These are phyloP conservation scores for Talaromyces marneffei DNA, from an alignment of 2,329 filamentous ascomycete genomes.

Conservation along the genomic window DNA sequence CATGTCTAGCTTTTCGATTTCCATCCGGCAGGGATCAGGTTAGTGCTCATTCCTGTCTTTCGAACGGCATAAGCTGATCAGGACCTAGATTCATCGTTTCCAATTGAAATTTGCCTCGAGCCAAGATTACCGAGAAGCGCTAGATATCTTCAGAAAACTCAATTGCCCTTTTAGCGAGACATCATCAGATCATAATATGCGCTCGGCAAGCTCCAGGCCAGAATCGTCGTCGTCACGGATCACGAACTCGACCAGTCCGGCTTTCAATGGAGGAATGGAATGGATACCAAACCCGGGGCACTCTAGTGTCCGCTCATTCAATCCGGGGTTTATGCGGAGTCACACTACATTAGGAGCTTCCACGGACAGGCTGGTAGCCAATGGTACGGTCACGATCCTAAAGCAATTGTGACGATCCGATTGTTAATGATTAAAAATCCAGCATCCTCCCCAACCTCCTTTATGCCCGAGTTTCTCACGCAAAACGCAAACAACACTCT, in stretches of 20 bases:
- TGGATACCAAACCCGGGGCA: background rate
- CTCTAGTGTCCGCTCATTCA: background rate
- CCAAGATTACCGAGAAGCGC: conserved; percentile 36
- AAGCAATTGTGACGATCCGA: no score
- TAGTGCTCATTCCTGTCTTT: background rate
- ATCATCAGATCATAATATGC: conserved; percentile 21
- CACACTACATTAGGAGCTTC: conserved; percentile 11
- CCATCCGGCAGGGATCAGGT: conserved; percentile 28
- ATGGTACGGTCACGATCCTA: conserved; percentile 2
- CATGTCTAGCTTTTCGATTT: conserved; percentile 44
- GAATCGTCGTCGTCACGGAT: conserved; percentile 26
- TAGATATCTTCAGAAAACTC: conserved; percentile 37
- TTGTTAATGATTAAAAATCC: background rate
- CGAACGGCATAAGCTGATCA: conserved; percentile 14
- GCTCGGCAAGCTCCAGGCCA: conserved; percentile 18
- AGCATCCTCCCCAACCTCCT: conserved; percentile 9
- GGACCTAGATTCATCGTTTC: conserved; percentile 38
- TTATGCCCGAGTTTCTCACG: background rate
- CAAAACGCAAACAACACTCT: background rate
- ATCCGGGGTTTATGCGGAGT: conserved; percentile 8
- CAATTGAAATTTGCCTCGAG: conserved; percentile 40
- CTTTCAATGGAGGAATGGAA: background rate
- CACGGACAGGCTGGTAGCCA: background rate
- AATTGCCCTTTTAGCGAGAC: conserved; percentile 42
- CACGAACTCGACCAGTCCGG: conserved; percentile 1